Base-by-base conservation (phyloP, 495 filamentous ascomycete genomes). In the Penicillium cosmopolitanum region DNA sequence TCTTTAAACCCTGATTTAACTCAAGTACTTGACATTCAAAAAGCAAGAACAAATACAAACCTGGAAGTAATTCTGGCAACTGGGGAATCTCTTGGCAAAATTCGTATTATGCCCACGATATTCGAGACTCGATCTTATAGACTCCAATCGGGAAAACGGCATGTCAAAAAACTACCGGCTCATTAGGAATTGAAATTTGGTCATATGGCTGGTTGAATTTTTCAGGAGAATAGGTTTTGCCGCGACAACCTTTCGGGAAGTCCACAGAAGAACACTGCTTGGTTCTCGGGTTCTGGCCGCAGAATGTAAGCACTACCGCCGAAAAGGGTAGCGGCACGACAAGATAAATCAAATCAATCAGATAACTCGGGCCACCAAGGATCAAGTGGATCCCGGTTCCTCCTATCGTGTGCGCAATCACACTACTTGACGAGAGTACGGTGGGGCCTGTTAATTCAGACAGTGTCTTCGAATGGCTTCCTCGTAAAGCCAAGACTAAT, bases 291-390 rank as follows among this genome's bases (percentile, higher is more conserved):
- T 10, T 5, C 23, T 28, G 46, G 19, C 46, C 46, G 46, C 19
- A n/a, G 4, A 8, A 23, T 48, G 46, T 48, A 48, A 48, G 46
- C 46, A 48, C 46, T 48, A 48, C 23, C 21, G 46, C 46, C 11
- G 23, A 31, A 48, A 48, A 23, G 46, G 60, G 51, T 50, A 60
- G 19, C 19, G 53, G 18, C 56, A 56, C 18, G 51, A 48, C 25
- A 48, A 60, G 55, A 51, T 48, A 35, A 54, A 54, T 60, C 51
- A 60, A 55, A 55, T 60, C 51, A 55, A 55, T 60, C 51, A 60
- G 51, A 60, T 60, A 50, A 55, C 43, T 16, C 57, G 21, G 25
- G 44, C 51, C 56, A 58, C 25, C 18, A 38, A 43, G 36, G 6
- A 1, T 13, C n/a, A 54, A 44, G 47, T 58, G 16, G 23, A 19